Evolutionary conservation across 495 filamentous ascomycete species (phyloP), one percentile per base, ranked within the genome.

Genomic region (Daldinia caldariorum): DNA sequence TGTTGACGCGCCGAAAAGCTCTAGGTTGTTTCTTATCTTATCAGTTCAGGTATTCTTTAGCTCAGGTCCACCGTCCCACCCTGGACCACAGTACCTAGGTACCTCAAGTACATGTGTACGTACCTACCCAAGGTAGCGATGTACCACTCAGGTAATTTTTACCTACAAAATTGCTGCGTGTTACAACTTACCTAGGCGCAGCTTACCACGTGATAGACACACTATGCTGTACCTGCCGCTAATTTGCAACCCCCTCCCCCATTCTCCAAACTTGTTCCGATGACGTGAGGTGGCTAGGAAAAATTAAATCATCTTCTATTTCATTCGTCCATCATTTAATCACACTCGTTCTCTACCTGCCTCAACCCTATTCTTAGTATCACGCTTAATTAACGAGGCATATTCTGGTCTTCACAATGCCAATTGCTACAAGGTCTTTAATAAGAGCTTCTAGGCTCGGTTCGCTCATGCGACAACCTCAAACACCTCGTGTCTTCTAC

Each of bases 391-490:
- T 35, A 34, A 10, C 32, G 14, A 12, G 13, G n/a, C 47, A 29
- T 16, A 41, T 26, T 34, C 53, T 29, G 29, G 34, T 26, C 51
- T 7, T 18, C 58, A 69, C 10, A 20, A 74, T 77, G 70, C 70
- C 73, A 26, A 70, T 67, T 10, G 72, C 73, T 34, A 70, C 67
- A 59, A 69, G 53, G 56, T 45, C 75, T 2, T 51, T 77, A 8
- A 65, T 77, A 65, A 67, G 70, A 37, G 67, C 71, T 32, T 72
- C 73, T n/a, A 67, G 70, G 55, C 70, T 75, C n/a, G 62, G 74
- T 34, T 69, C 66, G 22, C 22, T 67, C 18, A 63, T 65, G 47
- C 72, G 69, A 34, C 66, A 58, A 51, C 53, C 64, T 6, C 69
- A 57, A n/a, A 10, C 61, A 9, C 69, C 64, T 58, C 72, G 73